Percentiles rank a stretch among this genome's conserved stretches.
Evolutionary conservation across 345 rosid species (phyloP).

Genomic region (Acer campestre): DNA sequence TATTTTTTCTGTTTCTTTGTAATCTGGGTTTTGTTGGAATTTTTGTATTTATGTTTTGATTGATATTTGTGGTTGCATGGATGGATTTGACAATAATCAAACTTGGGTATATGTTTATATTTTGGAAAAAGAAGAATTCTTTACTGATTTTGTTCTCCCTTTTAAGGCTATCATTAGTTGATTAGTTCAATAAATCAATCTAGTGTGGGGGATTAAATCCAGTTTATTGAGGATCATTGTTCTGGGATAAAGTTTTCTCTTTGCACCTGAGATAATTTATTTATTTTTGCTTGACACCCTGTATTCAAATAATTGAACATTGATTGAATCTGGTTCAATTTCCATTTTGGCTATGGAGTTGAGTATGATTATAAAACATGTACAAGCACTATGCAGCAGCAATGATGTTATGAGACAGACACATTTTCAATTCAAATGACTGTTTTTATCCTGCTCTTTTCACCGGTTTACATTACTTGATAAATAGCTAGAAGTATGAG

Average conservation of each 20-base stretch:
- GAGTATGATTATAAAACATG: neutral
- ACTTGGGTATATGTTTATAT: neutral
- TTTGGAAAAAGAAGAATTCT: neutral
- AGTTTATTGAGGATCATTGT: neutral
- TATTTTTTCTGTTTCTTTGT: neutral
- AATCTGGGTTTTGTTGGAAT: constrained; percentile 16
- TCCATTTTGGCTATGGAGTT: neutral
- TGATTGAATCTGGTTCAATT: neutral
- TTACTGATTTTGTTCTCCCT: neutral
- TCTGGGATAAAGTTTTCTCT: neutral
- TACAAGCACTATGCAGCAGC: neutral
- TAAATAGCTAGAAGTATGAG: neutral
- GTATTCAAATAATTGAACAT: neutral
- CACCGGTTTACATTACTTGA: neutral
- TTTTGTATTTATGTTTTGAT: neutral
- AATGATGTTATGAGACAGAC: neutral
- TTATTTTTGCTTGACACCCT: neutral
- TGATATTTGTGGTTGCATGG: constrained; percentile 9
- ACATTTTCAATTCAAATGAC: neutral
- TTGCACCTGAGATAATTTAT: neutral
- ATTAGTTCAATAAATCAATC: neutral
- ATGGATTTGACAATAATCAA: neutral
- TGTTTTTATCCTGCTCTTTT: neutral
- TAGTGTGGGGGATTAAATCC: neutral
- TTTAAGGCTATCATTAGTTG: neutral